phyloP scores from a whole-genome alignment of 306 rosid genomes.

The Argentina anserina region DNA sequence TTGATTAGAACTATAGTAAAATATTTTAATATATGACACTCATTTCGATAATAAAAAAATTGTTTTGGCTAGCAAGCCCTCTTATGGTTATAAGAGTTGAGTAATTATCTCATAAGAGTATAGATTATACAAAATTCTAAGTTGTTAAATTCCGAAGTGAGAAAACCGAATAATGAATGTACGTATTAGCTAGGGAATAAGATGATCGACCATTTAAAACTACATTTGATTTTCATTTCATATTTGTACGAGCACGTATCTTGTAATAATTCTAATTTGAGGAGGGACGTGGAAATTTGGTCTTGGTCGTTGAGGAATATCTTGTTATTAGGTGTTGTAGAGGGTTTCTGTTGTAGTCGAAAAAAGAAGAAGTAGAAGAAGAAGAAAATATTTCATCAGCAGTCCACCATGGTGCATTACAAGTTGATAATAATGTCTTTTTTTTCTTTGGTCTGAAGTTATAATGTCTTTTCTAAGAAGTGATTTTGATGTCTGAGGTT shows the following conservation, averaged over 20 bases:
- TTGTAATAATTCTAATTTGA: background rate
- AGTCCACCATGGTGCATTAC: background rate
- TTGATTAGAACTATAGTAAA: too few relatives aligned
- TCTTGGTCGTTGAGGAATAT: background rate
- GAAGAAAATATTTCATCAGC: background rate
- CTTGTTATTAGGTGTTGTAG: background rate
- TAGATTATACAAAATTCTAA: too few relatives aligned
- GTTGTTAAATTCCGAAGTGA: too few relatives aligned
- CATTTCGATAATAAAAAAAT: too few relatives aligned
- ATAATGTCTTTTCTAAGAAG: background rate
- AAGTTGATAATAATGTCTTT: too few relatives aligned
- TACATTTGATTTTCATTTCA: background rate
- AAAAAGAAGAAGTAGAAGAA: too few relatives aligned
- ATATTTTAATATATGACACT: too few relatives aligned
- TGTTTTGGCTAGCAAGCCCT: too few relatives aligned
- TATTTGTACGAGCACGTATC: background rate
- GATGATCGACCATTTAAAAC: background rate
- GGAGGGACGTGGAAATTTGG: background rate
- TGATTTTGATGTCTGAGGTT: conserved; percentile 9
- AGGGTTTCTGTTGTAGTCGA: background rate
- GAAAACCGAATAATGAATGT: background rate
- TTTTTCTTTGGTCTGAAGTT: too few relatives aligned
- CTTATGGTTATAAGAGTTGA: too few relatives aligned
- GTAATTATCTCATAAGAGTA: too few relatives aligned
- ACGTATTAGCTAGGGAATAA: too few relatives aligned